Conservation (phyloP, 768 basidiomycete genomes). For the Calvatia gigantea region DNA sequence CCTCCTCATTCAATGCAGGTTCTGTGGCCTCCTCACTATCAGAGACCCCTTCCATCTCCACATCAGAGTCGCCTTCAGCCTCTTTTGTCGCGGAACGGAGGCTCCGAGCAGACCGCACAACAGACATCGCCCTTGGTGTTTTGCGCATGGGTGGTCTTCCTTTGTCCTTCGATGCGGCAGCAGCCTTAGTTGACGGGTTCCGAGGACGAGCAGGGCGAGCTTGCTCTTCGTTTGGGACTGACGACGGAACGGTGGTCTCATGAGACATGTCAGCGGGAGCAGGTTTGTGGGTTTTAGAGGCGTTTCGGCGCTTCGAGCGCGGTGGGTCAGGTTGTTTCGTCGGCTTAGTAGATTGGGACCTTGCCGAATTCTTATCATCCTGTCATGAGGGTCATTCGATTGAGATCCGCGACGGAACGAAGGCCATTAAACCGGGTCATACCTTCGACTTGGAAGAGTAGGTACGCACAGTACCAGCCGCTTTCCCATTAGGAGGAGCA, state of each 20-base stretch:
- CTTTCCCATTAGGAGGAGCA: neutral
- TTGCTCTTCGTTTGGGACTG: conserved; percentile 52
- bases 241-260: conserved; percentile 50
- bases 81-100: conserved; percentile 1
- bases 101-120: neutral
- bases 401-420: neutral
- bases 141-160: conserved; percentile 1
- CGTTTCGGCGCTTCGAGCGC: neutral
- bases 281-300: neutral
- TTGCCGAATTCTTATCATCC: neutral
- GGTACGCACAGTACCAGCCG: neutral
- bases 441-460: conserved; percentile 2
- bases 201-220: neutral
- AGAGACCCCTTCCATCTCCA: conserved; percentile 11
- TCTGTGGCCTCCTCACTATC: conserved; percentile 2
- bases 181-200: conserved; percentile 4
- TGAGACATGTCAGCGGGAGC: conserved; percentile 19
- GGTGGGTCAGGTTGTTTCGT: neutral
- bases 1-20: conserved; percentile 16
- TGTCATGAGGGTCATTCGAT: no score
- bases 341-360: neutral
- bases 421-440: neutral
- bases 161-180: neutral
- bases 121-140: neutral
- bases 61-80: conserved; percentile 7